Evolutionary conservation across 2,329 filamentous ascomycete genomes (phyloP), one percentile per base, ranked within the genome.

Genomic region (Purpureocillium lavendulum): DNA sequence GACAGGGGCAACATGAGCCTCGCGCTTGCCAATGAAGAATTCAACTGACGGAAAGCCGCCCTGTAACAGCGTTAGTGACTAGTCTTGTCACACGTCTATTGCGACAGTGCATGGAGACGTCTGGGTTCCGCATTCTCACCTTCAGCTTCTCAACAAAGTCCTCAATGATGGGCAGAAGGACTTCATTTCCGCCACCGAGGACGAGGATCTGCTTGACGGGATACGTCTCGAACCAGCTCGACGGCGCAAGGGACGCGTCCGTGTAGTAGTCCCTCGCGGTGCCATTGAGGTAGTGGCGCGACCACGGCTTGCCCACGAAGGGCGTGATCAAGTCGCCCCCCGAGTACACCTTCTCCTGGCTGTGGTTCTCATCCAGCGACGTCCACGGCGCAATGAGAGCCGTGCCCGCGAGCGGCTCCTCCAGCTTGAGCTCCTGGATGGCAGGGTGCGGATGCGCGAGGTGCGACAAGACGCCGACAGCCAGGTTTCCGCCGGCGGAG

Each of bases 401-500:
- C 15, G 41, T 42, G n/a, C 43, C 49, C 8, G 41, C 42, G 10
- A 52, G 44, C 1, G 43, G 41, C 36, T 43, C 43, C 16, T 26
- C n/a, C 7, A 50, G 3, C n/a, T 26, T 31, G 17, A 52, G 39
- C 33, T 37, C 41, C n/a, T 26, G 24, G 11, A 52, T 52, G 33
- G 45, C 35, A 6, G 42, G 40, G 28, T 52, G 49, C 8, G 38
- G 38, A 24, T 52, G 49, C 18, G 45, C 44, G 5, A 50, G 36
- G 37, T 52, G 49, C 7, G 48, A 49, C 15, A 52, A 40, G 13
- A 52, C 46, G 21, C 46, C 49, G 14, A 50, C 28, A 29, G 38
- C 44, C 11, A 52, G 39, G 30, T 50, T 50, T 11, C 43, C 49
- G 32, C 49, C 49, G 1, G 49, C 49, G 2, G 49, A 52, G 34